phyloP scores from a whole-genome alignment of 1,139 yeast genomes.

The Debaryomyces nepalensis region DNA sequence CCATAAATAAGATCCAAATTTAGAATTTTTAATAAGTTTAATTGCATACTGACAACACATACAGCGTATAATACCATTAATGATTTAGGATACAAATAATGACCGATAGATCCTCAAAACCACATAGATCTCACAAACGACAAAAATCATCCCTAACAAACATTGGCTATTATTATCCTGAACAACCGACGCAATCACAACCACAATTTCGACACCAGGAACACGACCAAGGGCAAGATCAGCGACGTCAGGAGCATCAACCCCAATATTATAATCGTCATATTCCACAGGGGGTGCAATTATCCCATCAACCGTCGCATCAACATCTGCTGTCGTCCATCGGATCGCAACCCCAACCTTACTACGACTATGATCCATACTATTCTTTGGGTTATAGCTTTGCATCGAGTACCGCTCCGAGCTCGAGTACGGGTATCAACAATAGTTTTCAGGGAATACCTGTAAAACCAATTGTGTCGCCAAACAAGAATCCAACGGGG shows the following conservation, averaged over 20 bases:
- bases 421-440: slow-evolving; percentile 7
- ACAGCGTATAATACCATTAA: not conserved
- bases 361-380: slow-evolving; percentile 12
- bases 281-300: slow-evolving; percentile 11
- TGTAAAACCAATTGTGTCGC: not conserved
- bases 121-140: slow-evolving; percentile 42
- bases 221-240: slow-evolving; percentile 9
- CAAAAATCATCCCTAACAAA: slow-evolving; percentile 48
- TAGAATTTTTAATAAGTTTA: slow-evolving; percentile 1
- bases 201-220: slow-evolving; percentile 13
- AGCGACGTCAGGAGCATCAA: slow-evolving; percentile 10
- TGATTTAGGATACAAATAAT: slow-evolving; percentile 13
- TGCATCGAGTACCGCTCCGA: slow-evolving; percentile 5
- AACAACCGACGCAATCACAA: not conserved
- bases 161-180: slow-evolving; percentile 35
- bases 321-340: slow-evolving; percentile 16
- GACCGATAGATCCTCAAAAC: slow-evolving; percentile 23
- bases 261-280: slow-evolving; percentile 14
- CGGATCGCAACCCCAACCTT: slow-evolving; percentile 8
- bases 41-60: slow-evolving; percentile 7
- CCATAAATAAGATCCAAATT: no score
- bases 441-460: not conserved
- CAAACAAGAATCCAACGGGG: not conserved
- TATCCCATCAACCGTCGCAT: slow-evolving; percentile 16
- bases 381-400: slow-evolving; percentile 2